Base-by-base conservation (phyloP, 768 basidiomycete genomes). In the Scleroderma bovista region DNA sequence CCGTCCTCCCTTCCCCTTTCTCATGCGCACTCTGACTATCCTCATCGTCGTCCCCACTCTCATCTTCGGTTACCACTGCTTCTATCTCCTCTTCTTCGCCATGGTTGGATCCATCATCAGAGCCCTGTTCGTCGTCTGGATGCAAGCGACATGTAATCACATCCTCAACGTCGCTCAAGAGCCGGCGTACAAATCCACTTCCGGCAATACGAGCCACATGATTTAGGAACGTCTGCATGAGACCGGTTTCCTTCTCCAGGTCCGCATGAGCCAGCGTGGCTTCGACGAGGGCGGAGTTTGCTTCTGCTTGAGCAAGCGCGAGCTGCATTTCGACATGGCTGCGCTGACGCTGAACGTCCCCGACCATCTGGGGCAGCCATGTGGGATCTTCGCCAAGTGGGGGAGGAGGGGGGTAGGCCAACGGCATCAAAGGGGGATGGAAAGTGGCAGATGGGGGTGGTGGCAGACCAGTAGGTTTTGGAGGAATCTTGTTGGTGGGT, bases 291-390 rank as follows among this genome's bases (percentile, higher is more conserved):
- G 67, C 63, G 29, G 59, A 51, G 2, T 46, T 41, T 16, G 51
- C 54, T 37, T 69, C 63, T 0, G 51, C 36, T 2, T 49, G 57
- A 31, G 53, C 47, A 19, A 48, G 50, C 10, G 51, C 51, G 37
- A 65, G 57, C 19, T 52, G 45, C 8, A 0, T 26, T 19, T 59
- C 51, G 29, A 67, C 53, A 31, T 60, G 52, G 6, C 46, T 34
- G 17, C 63, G 65, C 32, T 67, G 55, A 19, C 65, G 65, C 34
- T 52, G 36, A 47, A 65, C 44, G 23, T 67, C 63, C 0, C 37
- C 51, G 20, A 61, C 16, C 65, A 67, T 67, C 43, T 51, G 44
- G 37, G 55, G 11, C 24, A 63, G 57, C 65, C 65, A 67, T 8
- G 40, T 51, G 7, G 65, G 57, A 37, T 69, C n/a, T 19, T 47